Base-by-base conservation (phyloP, 495 filamentous ascomycete species). In the Mytilinidion resinicola region DNA sequence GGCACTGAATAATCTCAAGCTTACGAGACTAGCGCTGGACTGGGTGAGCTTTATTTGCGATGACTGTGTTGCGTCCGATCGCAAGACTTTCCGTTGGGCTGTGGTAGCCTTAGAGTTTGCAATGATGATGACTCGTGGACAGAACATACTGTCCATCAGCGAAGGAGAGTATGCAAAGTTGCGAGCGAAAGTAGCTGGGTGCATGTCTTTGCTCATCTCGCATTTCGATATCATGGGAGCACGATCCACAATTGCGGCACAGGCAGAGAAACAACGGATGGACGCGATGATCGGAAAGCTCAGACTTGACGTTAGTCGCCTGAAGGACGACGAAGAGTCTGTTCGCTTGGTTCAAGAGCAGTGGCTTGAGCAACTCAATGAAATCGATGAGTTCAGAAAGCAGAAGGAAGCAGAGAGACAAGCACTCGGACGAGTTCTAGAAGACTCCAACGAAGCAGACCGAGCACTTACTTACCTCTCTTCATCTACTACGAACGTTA, bases 171-270 rank as follows among this genome's bases (percentile, higher is more conserved):
- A 96, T 69, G 81, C 83, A 36, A 80, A 76, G 56, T 70, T 98
- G 55, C 80, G 91, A 44, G 78, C 83, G 17, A 97, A 96, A 71
- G 93, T 97, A 15, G 89, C 91, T 37, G 93, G 92, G 1, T 98
- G 93, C 68, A 98, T 98, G 95, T 91, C 90, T 11, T 81, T 98
- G 34, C 80, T 98, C 25, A 96, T 98, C 60, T 96, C 91, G 7
- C 93, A 98, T 69, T 97, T 98, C 64, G 93, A 98, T 74, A 96
- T 98, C 69, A 95, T 98, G 88, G 93, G 95, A 46, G 93, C 93
- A 49, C 80, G 91, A 64, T 95, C 90, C 20, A 96, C 84, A 11
- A 79, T 96, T 50, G 93, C 93, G 1, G 93, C 93, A 14, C 90
- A 96, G 69, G 85, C 89, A 9, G 93, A 97, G 74, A 89, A 88